Base-by-base conservation (phyloP, 805 yeast species). In the Sugiyamaella qingdaonensis region DNA sequence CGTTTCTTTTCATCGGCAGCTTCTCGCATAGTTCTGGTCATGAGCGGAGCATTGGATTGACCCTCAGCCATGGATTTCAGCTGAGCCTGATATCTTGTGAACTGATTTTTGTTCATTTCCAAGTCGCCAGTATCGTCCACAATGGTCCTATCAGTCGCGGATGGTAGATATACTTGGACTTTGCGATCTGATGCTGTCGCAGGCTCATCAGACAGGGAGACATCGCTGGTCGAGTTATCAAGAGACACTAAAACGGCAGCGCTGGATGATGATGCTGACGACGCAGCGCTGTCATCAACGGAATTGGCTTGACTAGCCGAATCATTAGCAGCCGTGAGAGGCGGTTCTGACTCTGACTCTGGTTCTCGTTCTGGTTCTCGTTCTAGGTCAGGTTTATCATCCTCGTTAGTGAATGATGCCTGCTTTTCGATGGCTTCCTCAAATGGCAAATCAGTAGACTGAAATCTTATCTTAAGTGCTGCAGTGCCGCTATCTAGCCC, bases 71-170 rank as follows among this genome's bases (percentile, higher is more conserved):
- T 69, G 49, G 69, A 66, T 1, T 77, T 63, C 9, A 83, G 64
- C 52, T 80, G 71, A 14, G 75, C 64, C 58, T 80, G 85, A 58
- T 82, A 83, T 19, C 69, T 66, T 48, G 73, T 71, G 2, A 84
- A 85, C 55, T 82, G 84, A 2, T 75, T 74, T 4, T 78, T 69
- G 0, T 79, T 72, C 60, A 82, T 63, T 24, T 79, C 81, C 49
- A 73, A 76, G 2, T 62, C 63, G 0, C 71, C 73, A 3, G 55
- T 56, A 41, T 57, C 48, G 14, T 49, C 27, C 14, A 29, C 29
- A 13, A 42, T 51, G n/a, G 24, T 29, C 18, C 52, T 31, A 9
- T 24, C 29, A 8, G 49, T 21, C 0, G 43, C 51, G 5, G 43
- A 34, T 4, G 58, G 58, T 2, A 51, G 35, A 32, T 59, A 59